These are phyloP conservation scores for Coemansia guatemalensis DNA, from an alignment of 192 early-diverging fungal genomes.

Conservation along the genomic window DNA sequence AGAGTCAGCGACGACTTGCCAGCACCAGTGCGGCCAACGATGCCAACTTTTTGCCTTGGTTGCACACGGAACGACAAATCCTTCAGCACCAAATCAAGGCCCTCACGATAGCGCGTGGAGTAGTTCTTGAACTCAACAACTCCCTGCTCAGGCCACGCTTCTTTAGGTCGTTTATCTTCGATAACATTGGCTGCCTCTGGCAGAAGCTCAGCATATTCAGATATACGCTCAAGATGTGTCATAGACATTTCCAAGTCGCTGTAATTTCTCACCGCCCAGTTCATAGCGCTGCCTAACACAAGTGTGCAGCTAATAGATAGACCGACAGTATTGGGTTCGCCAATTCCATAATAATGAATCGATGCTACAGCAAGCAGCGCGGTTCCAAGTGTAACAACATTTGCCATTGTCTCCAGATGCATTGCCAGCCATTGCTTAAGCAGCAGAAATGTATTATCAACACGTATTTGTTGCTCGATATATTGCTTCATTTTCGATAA, in stretches of 20 bases:
- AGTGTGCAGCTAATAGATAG: conserved; percentile 72
- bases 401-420: too few species aligned
- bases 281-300: conserved; percentile 65
- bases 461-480: conserved; percentile 69
- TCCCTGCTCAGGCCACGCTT: too few species aligned
- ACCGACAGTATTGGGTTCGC: conserved; percentile 63
- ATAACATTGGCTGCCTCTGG: conserved; percentile 75
- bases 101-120: too few species aligned
- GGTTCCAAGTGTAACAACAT: conserved; percentile 64
- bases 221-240: conserved; percentile 55
- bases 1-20: too few species aligned
- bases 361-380: conserved; percentile 66
- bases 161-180: too few species aligned
- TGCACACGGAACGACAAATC: too few species aligned
- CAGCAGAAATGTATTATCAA: too few species aligned
- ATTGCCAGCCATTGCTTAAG: too few species aligned
- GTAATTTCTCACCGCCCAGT: conserved; percentile 67
- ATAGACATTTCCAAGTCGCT: conserved; percentile 58
- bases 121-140: too few species aligned
- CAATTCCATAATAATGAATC: conserved; percentile 1
- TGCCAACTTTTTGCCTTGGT: too few species aligned
- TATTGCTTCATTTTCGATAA: conserved; percentile 54
- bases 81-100: too few species aligned
- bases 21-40: too few species aligned
- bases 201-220: not conserved